Evolutionary conservation across 2,329 filamentous ascomycete species (phyloP).

Genomic region (Penicillium decumbens): DNA sequence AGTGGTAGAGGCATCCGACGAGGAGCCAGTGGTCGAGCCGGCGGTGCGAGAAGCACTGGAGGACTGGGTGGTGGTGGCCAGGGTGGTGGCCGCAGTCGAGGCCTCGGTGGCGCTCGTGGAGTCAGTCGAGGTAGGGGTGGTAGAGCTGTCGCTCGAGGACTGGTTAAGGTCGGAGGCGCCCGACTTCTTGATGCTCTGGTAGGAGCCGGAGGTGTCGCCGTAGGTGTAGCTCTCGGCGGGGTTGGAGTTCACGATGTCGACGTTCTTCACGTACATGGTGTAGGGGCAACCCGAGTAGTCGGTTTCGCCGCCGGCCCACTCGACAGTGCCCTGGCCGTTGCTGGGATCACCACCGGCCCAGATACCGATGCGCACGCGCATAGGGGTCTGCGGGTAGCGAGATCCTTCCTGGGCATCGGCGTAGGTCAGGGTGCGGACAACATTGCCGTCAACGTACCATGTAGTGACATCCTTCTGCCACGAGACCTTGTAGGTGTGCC

Average conservation of each 20-base stretch:
- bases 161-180: slow-evolving; percentile 12
- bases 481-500: slow-evolving; percentile 52
- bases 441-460: slow-evolving; percentile 61
- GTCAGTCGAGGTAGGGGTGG: slow-evolving; percentile 9
- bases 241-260: slow-evolving; percentile 53
- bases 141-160: slow-evolving; percentile 10
- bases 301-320: slow-evolving; percentile 67
- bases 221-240: slow-evolving; percentile 63
- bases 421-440: slow-evolving; percentile 59
- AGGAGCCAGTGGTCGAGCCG: slow-evolving; percentile 6
- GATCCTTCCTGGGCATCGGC: slow-evolving; percentile 55
- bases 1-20: slow-evolving; percentile 11
- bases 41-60: slow-evolving; percentile 7
- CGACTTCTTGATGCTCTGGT: slow-evolving; percentile 56
- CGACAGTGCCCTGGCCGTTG: slow-evolving; percentile 49
- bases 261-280: slow-evolving; percentile 67
- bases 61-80: slow-evolving; percentile 12
- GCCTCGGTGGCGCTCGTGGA: slow-evolving; percentile 6
- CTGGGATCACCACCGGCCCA: slow-evolving; percentile 60
- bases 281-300: slow-evolving; percentile 64
- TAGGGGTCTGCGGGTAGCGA: slow-evolving; percentile 68
- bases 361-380: slow-evolving; percentile 65
- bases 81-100: slow-evolving; percentile 8
- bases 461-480: slow-evolving; percentile 61
- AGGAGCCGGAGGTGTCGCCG: slow-evolving; percentile 57